Evolutionary conservation across 2,329 filamentous ascomycete species (phyloP).

Genomic region (Colletotrichum magnum): DNA sequence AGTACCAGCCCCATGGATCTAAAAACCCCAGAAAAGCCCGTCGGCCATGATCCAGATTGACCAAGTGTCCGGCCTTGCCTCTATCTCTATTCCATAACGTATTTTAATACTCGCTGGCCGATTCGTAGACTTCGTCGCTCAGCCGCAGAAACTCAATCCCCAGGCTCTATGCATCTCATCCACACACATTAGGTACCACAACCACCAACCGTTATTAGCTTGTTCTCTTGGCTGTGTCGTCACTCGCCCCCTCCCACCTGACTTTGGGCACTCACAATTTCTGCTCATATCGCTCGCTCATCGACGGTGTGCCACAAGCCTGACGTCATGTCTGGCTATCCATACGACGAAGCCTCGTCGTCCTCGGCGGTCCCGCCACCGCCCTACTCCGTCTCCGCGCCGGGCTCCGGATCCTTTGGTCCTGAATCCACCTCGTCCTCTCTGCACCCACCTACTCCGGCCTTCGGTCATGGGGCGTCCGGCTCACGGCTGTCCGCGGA

Average conservation of each 20-base stretch:
- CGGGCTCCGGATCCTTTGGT: conserved; percentile 30
- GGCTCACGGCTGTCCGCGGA: background rate
- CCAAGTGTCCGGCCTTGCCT: background rate
- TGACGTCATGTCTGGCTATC: conserved; percentile 37
- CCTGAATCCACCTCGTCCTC: conserved; percentile 33
- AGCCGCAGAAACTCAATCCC: too few species aligned
- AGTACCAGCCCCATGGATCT: background rate
- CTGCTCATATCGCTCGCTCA: conserved; percentile 7
- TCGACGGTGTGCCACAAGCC: background rate
- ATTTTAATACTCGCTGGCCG: background rate
- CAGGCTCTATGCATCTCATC: too few species aligned
- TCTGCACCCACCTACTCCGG: conserved; percentile 25
- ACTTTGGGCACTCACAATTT: background rate
- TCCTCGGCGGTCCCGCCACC: conserved; percentile 34
- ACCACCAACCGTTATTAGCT: background rate
- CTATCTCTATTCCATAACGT: background rate
- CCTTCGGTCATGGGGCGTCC: conserved; percentile 4
- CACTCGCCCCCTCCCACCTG: background rate
- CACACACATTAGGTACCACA: too few species aligned
- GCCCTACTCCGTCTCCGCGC: conserved; percentile 36
- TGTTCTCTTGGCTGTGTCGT: background rate
- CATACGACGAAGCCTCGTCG: conserved; percentile 30
- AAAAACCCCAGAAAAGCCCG: background rate
- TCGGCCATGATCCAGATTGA: background rate
- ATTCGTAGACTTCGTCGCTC: too few species aligned